phyloP scores from a whole-genome alignment of 805 yeast species.

The Yamadazyma sp. region DNA sequence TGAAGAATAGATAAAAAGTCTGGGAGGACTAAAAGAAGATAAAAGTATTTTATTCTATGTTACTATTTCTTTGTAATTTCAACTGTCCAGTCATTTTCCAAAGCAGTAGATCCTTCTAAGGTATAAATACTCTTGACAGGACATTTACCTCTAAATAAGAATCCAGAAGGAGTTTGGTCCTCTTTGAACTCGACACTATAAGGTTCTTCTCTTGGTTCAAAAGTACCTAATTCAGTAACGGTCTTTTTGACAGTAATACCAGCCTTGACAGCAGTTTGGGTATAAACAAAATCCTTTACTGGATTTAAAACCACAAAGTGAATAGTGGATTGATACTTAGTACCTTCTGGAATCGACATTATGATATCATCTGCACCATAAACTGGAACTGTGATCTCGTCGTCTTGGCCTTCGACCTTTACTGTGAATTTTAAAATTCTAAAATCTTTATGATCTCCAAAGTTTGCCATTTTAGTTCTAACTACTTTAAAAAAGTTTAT shows the following conservation, averaged over 20 bases:
- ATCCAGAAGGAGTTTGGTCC: slow-evolving; percentile 40
- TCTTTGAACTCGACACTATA: slow-evolving; percentile 28
- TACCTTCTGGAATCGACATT: slow-evolving; percentile 34
- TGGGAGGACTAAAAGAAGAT: too few relatives aligned
- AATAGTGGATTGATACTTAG: slow-evolving; percentile 30
- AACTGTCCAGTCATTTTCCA: slow-evolving; percentile 31
- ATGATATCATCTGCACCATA: slow-evolving; percentile 25
- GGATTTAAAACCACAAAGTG: slow-evolving; percentile 29
- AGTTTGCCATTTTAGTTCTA: too few relatives aligned
- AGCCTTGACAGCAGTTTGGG: slow-evolving; percentile 33
- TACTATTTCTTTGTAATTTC: slow-evolving; percentile 27
- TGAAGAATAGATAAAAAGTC: too few relatives aligned
- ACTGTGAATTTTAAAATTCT: slow-evolving; percentile 29
- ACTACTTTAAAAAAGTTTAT: too few relatives aligned
- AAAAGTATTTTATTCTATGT: too few relatives aligned
- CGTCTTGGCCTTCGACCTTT: slow-evolving; percentile 28
- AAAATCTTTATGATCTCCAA: slow-evolving; percentile 27
- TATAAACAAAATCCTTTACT: slow-evolving; percentile 30
- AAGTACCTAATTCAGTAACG: slow-evolving; percentile 29
- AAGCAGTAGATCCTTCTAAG: slow-evolving; percentile 29
- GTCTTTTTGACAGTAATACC: slow-evolving; percentile 32
- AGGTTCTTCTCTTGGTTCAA: slow-evolving; percentile 32
- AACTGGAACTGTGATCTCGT: slow-evolving; percentile 23
- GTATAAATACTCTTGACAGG: slow-evolving; percentile 31
- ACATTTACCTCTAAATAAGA: slow-evolving; percentile 32